Evolutionary conservation across 1,139 yeast species (phyloP).

Genomic region (Fermentozyma sake): DNA sequence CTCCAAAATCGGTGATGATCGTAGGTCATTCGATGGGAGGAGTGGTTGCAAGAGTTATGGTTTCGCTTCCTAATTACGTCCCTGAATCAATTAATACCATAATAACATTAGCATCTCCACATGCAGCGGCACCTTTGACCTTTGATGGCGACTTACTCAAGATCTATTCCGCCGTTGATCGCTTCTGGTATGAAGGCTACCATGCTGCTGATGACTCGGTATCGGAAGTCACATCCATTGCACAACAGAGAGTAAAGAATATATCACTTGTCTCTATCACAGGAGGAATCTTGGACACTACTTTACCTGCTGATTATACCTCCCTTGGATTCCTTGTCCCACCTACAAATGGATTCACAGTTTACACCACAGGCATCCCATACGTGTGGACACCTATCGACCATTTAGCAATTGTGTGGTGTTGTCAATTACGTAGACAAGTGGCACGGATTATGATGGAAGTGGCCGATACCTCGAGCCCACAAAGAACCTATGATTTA

Average conservation of each 20-base stretch:
- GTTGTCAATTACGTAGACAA: conserved; percentile 73
- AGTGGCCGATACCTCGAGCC: conserved; percentile 44
- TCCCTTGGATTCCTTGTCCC: conserved; percentile 72
- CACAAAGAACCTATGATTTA: conserved; percentile 47
- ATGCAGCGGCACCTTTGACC: conserved; percentile 89
- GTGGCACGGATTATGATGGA: conserved; percentile 59
- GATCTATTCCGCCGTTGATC: conserved; percentile 70
- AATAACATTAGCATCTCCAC: conserved; percentile 88
- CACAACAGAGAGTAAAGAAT: conserved; percentile 39
- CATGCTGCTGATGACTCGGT: conserved; percentile 5
- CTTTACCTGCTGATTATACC: conserved; percentile 93
- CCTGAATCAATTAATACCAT: conserved; percentile 77
- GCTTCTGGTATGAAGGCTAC: conserved; percentile 69
- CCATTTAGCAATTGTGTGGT: conserved; percentile 96
- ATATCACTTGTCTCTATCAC: conserved; percentile 72
- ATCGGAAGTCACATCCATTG: conserved; percentile 21
- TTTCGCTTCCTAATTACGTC: conserved; percentile 71
- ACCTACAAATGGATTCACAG: conserved; percentile 71
- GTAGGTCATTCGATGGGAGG: conserved; percentile 98
- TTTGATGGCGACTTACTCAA: conserved; percentile 84
- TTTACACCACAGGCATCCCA: conserved; percentile 82
- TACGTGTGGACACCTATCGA: conserved; percentile 93
- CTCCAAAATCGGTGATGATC: conserved; percentile 71
- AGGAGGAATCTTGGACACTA: conserved; percentile 81
- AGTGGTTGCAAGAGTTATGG: conserved; percentile 77